Evolutionary conservation across 164 flowering plant species (phyloP).

Genomic region (Umbellularia californica): DNA sequence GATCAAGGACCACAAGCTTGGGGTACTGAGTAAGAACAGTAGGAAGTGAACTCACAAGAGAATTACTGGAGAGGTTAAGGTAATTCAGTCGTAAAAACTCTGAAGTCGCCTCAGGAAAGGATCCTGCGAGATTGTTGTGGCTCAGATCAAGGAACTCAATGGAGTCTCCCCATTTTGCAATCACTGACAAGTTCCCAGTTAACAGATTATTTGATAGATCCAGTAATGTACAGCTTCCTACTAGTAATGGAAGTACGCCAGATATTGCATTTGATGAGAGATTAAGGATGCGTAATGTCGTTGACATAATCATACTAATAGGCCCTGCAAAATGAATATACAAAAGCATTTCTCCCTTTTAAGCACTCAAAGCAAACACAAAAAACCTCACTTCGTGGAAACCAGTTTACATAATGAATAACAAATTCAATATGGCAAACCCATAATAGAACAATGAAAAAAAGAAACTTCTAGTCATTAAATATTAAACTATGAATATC

Average conservation of each 20-base stretch:
- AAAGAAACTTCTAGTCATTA: too few species aligned
- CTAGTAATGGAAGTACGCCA: conserved; percentile 81
- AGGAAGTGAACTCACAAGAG: conserved; percentile 56
- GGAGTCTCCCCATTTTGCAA: conserved; percentile 68
- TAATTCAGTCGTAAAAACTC: conserved; percentile 71
- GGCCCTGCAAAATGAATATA: conserved; percentile 52
- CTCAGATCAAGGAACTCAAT: conserved; percentile 89
- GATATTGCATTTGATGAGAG: conserved; percentile 77
- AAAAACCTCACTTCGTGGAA: background rate
- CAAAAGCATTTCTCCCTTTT: background rate
- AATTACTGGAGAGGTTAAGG: conserved; percentile 77
- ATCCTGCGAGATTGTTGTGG: conserved; percentile 64
- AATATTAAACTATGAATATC: background rate
- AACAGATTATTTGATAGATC: conserved; percentile 76
- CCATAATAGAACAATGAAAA: too few species aligned
- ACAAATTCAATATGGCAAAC: too few species aligned
- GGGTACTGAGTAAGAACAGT: conserved; percentile 52
- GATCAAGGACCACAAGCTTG: conserved; percentile 69
- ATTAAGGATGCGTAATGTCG: conserved; percentile 59
- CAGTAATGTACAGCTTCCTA: conserved; percentile 66
- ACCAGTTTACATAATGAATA: background rate
- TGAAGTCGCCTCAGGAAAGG: conserved; percentile 64
- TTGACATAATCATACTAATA: conserved; percentile 64
- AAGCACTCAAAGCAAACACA: conserved; percentile 1
- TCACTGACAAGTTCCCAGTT: conserved; percentile 64